Evolutionary conservation across 2,329 filamentous ascomycete species (phyloP), one percentile per base, ranked within the genome.

Genomic region (Cercospora zeina): DNA sequence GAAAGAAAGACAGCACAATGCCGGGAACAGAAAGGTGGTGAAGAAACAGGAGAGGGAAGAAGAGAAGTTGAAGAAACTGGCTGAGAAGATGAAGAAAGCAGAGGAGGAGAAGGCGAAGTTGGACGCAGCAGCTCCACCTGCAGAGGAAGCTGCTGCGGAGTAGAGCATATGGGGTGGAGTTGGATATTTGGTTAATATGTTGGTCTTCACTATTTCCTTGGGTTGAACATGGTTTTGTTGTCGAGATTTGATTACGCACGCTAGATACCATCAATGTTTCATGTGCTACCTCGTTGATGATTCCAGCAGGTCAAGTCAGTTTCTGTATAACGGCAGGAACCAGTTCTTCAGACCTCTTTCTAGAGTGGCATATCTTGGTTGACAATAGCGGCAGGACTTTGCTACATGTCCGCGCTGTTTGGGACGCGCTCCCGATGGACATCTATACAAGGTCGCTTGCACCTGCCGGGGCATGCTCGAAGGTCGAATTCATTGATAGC

Each of bases 51-150:
- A 30, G 24, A 54, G 54, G 50, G 61, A 59, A 45, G 57, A 59
- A 45, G 54, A 57, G 61, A 59, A 63, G 39, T 34, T 58, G 24
- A 49, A 57, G 42, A 54, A 47, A n/a, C 37, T 34, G 24, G 57
- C 47, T 36, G 58, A 53, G 21, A 62, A 62, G 51, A 58, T 57
- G 61, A 59, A 59, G 42, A 62, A 59, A 56, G 34, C 58, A 1
- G 42, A 62, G 27, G 61, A 59, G 51, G 34, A 59, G 51, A 59
- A 56, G 27, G 58, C 33, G 19, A 59, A 63, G 27, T 6, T 59
- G 33, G 57, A 63, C 11, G 56, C 49, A 14, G 49, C 31, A 14
- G 49, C 49, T 13, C 49, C 49, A 13, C n/a, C 49, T 33, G 49
- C 49, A 16, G 27, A 53, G 2, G 27, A 53, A 34, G 10, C 19